A percentile compares a stretch with the other conserved stretches of the same genome.
These are phyloP conservation scores for Candida sp. DNA, from an alignment of 1,139 yeast genomes.

Conservation along the genomic window DNA sequence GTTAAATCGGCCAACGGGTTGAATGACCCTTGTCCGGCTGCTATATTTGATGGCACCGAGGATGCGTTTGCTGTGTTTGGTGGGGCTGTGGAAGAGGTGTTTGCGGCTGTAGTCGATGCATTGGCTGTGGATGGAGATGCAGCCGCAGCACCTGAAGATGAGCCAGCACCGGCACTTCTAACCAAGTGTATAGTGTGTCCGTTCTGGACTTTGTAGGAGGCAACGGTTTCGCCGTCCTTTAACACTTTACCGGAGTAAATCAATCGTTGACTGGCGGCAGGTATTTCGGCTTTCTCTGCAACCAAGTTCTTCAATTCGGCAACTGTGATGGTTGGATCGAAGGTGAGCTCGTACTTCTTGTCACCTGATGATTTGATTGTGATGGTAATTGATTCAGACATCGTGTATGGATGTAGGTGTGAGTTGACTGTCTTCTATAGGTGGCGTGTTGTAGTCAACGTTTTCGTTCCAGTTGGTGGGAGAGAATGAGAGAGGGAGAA, in stretches of 20 bases:
- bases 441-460: not conserved
- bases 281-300: conserved; percentile 62
- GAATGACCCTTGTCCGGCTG: conserved; percentile 89
- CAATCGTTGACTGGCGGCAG: conserved; percentile 80
- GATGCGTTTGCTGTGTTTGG: conserved; percentile 16
- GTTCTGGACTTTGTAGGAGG: conserved; percentile 75
- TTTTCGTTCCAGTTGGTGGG: not conserved
- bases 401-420: conserved; percentile 7
- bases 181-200: conserved; percentile 93
- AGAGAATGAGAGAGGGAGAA: not conserved
- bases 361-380: conserved; percentile 71
- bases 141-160: conserved; percentile 22
- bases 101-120: conserved; percentile 7
- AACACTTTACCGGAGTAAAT: conserved; percentile 94
- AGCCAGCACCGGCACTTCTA: conserved; percentile 53
- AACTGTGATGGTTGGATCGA: conserved; percentile 60
- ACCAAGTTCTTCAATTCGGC: conserved; percentile 71
- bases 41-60: conserved; percentile 69
- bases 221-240: conserved; percentile 79
- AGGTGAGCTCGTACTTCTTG: conserved; percentile 70
- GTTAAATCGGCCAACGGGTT: conserved; percentile 93
- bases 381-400: conserved; percentile 29
- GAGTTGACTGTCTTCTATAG: not conserved
- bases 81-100: conserved; percentile 1
- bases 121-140: conserved; percentile 24